These are phyloP conservation scores for Salix arbutifolia DNA, from an alignment of 345 rosid species.

Conservation along the genomic window DNA sequence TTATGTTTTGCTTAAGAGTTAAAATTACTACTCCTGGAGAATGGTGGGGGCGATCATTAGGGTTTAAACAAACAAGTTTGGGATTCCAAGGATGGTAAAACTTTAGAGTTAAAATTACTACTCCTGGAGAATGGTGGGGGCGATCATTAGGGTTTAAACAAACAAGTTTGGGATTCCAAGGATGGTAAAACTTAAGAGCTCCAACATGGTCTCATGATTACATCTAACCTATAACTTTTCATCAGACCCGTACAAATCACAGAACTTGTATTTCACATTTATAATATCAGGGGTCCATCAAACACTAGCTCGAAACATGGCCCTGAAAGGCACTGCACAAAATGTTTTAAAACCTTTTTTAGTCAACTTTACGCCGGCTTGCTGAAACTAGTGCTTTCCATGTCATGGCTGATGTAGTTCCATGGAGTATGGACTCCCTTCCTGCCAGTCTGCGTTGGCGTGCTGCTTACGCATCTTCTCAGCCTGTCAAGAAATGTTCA, in stretches of 20 bases:
- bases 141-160: background rate
- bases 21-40: background rate
- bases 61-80: background rate
- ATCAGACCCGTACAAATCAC: background rate
- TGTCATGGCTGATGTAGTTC: conserved; percentile 39
- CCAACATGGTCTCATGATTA: background rate
- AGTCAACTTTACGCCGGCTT: background rate
- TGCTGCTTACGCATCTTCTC: background rate
- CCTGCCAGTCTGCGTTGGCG: conserved; percentile 13
- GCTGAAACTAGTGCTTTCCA: conserved; percentile 27
- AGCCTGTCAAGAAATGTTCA: background rate
- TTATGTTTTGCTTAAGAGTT: background rate
- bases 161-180: background rate
- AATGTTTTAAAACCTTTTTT: background rate
- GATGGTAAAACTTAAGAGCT: background rate
- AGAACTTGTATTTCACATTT: background rate
- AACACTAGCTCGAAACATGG: background rate
- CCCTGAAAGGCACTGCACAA: background rate
- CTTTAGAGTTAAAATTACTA: background rate
- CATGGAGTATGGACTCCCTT: background rate
- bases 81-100: background rate
- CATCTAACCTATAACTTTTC: background rate
- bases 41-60: background rate
- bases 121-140: background rate
- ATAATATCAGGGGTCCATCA: background rate